A percentile compares a stretch with the other conserved stretches of the same genome.
These are phyloP conservation scores for Eremochloa ophiuroides DNA, from an alignment of 176 grass and related monocot species.

Conservation along the genomic window DNA sequence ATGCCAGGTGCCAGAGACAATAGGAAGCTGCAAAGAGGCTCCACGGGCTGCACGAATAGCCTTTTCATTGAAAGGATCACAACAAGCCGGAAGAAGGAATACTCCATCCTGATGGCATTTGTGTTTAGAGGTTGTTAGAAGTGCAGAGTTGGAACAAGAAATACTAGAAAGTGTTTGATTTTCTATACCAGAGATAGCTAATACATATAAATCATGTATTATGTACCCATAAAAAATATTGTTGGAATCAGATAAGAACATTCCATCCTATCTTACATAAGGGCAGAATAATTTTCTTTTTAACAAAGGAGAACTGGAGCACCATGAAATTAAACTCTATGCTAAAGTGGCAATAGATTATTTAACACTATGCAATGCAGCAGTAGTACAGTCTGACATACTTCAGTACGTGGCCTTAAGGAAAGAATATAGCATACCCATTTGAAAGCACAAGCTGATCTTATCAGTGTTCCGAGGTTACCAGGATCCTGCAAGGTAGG, in stretches of 20 bases:
- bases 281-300: not conserved
- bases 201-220: not conserved
- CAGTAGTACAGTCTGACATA: not conserved
- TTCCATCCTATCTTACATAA: not conserved
- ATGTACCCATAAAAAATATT: not conserved
- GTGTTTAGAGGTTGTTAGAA: conserved; percentile 23
- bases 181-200: not conserved
- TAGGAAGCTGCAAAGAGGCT: conserved; percentile 78
- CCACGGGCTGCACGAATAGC: conserved; percentile 84
- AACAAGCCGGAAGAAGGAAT: conserved; percentile 85
- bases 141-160: not conserved
- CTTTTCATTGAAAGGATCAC: conserved; percentile 97
- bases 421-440: conserved; percentile 53
- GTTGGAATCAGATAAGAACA: not conserved
- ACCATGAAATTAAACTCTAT: not conserved
- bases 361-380: not conserved
- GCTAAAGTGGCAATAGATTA: not conserved
- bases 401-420: not conserved
- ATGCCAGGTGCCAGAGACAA: conserved; percentile 65
- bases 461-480: conserved; percentile 89
- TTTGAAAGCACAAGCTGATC: conserved; percentile 88
- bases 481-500: conserved; percentile 68
- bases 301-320: not conserved
- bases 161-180: not conserved
- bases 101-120: conserved; percentile 63